Evolutionary conservation across 2,329 filamentous ascomycete genomes (phyloP).

Genomic region (Myotisia sp.): DNA sequence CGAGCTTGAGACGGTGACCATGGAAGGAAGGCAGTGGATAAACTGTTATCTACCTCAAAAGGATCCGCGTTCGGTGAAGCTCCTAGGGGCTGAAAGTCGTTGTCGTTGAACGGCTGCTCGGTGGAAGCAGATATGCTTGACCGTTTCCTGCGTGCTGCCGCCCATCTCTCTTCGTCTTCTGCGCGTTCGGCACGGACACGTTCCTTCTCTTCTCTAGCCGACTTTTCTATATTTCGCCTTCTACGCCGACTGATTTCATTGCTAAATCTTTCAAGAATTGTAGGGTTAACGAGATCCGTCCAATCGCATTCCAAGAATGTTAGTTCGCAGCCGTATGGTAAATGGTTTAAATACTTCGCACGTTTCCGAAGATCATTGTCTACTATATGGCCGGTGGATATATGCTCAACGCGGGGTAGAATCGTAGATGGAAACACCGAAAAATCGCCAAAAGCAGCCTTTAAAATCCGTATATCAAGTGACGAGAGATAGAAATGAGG

Average conservation of each 20-base stretch:
- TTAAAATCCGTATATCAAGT: slow-evolving; percentile 81
- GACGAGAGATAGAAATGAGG: slow-evolving; percentile 82
- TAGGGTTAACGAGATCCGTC: slow-evolving; percentile 70
- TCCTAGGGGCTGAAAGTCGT: slow-evolving; percentile 53
- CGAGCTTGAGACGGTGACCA: slow-evolving; percentile 22
- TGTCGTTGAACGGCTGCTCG: slow-evolving; percentile 39
- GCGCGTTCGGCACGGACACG: slow-evolving; percentile 66
- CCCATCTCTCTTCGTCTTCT: slow-evolving; percentile 55
- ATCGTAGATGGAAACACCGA: slow-evolving; percentile 71
- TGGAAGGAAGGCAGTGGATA: slow-evolving; percentile 30
- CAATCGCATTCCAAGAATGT: slow-evolving; percentile 88
- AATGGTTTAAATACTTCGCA: slow-evolving; percentile 72
- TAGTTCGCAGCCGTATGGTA: slow-evolving; percentile 82
- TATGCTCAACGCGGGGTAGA: slow-evolving; percentile 72
- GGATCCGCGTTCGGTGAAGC: slow-evolving; percentile 15
- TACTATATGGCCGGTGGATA: slow-evolving; percentile 74
- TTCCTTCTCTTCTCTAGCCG: slow-evolving; percentile 72
- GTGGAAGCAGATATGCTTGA: slow-evolving; percentile 33
- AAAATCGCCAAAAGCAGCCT: slow-evolving; percentile 75
- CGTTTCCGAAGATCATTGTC: slow-evolving; percentile 73
- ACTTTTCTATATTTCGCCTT: slow-evolving; percentile 66
- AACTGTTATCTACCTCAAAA: slow-evolving; percentile 18
- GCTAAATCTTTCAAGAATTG: slow-evolving; percentile 62
- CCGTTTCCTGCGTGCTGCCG: slow-evolving; percentile 50
- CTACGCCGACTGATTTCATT: slow-evolving; percentile 60